These are phyloP conservation scores for Escallonia rubra DNA, from an alignment of 129 eudicot genomes.

Conservation along the genomic window DNA sequence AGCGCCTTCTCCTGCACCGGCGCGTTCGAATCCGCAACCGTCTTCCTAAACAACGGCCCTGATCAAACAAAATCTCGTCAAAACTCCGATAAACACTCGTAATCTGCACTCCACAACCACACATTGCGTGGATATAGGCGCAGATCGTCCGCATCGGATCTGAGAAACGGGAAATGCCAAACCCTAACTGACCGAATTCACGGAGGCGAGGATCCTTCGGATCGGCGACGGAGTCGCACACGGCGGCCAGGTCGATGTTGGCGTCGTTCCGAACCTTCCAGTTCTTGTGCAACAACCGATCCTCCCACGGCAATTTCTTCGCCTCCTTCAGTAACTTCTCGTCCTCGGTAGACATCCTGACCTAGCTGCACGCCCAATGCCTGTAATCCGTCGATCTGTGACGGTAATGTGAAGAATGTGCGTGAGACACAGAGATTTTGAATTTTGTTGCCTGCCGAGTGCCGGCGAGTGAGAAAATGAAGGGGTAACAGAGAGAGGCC, in stretches of 20 bases:
- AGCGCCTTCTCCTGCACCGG: conserved; percentile 99
- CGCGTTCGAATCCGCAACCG: conserved; percentile 91
- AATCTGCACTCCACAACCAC: not conserved
- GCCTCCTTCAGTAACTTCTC: conserved; percentile 98
- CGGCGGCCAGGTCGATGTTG: conserved; percentile 80
- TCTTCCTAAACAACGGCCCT: conserved; percentile 84
- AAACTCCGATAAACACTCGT: not conserved
- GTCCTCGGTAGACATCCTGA: conserved; percentile 73
- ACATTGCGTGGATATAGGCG: conserved; percentile 20
- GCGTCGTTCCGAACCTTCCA: conserved; percentile 99
- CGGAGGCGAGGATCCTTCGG: conserved; percentile 94
- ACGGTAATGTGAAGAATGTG: not conserved
- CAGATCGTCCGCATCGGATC: conserved; percentile 39
- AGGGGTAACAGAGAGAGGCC: not conserved
- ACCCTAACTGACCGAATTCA: conserved; percentile 69
- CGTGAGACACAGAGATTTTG: not conserved
- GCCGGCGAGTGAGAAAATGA: conserved; percentile 31
- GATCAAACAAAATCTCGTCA: conserved; percentile 14
- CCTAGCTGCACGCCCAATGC: not conserved
- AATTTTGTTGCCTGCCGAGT: conserved; percentile 2
- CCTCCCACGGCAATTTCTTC: conserved; percentile 94
- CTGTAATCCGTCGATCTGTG: not conserved
- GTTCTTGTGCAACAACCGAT: conserved; percentile 84
- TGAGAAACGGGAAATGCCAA: conserved; percentile 5
- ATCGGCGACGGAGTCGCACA: conserved; percentile 75